Base-by-base conservation (phyloP, 495 filamentous ascomycete genomes). In the Hamigera avellanea region DNA sequence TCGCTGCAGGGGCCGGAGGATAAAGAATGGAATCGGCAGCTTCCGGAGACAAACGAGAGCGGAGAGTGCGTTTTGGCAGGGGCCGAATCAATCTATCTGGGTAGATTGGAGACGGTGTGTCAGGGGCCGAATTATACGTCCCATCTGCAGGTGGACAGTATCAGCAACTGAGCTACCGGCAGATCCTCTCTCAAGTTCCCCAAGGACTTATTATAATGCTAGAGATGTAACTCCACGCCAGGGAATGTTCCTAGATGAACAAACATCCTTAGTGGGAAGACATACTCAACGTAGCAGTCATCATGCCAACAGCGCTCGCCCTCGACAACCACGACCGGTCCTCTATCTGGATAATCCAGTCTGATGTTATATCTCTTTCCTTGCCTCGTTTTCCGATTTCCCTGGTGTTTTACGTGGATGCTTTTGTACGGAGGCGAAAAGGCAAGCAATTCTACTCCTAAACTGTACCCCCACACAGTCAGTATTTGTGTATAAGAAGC, bases 31-130 rank as follows among this genome's bases (percentile, higher is more conserved):
- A 77, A 26, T 82, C 78, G 35, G 83, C 87, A 40, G 84, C 76
- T 46, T 91, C 86, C 41, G 78, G 76, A 12, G 87, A 82, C 16
- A 99, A 67, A 26, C 86, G 78, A 43, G 87, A 86, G 33, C 86
- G 81, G 14, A 96, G 67, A 38, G 80, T 78, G 41, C 85, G 77
- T 61, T 82, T 91, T 21, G 93, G 93, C 36, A 99, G 70, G 33
- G 93, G 93, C 27, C 87, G 83, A 52, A 99, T 96, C 39, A 87
- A 80, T 48, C 93, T 77, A 48, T 93, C 83, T 43, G 85, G 84
- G 52, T 84, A 91, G 45, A 83, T 57, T 21, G 78, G 67, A 33
- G 86, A 87, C 35, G 70, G 67, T 32, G 80, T 77, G 57, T 91
- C 83, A 48, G 80, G 70, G 56, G 79, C 75, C 70, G 66, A 57